Percentiles rank a stretch among this genome's conserved stretches.
Evolutionary conservation across 139 green algal genomes (phyloP).

Genomic region (Spirogloea muscicola): DNA sequence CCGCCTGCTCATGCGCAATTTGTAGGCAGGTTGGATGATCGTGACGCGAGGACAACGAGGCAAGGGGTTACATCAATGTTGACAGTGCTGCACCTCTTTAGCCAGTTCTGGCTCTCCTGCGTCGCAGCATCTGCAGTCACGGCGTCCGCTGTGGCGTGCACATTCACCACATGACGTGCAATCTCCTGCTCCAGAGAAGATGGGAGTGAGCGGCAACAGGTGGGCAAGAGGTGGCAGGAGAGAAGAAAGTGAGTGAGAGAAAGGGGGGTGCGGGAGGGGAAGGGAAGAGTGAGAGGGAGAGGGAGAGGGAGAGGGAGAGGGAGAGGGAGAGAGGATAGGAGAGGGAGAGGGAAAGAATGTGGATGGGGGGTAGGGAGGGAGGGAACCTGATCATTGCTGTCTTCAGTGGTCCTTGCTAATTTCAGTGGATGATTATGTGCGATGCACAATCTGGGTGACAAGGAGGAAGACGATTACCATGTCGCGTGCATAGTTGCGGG

Average conservation of each 20-base stretch:
- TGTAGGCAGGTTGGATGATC: too few species aligned
- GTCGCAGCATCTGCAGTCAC: slow-evolving; percentile 46
- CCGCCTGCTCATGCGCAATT: too few species aligned
- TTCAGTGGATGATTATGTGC: neutral
- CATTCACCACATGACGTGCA: slow-evolving; percentile 54
- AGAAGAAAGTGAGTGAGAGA: too few species aligned
- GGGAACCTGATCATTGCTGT: slow-evolving; percentile 14
- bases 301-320: neutral
- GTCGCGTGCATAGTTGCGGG: slow-evolving; percentile 53
- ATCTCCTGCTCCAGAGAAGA: slow-evolving; percentile 65
- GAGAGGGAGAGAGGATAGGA: neutral
- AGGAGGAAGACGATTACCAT: too few species aligned
- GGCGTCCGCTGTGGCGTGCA: slow-evolving; percentile 46
- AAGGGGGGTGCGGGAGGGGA: too few species aligned
- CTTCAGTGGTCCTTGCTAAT: neutral
- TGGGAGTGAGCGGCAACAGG: too few species aligned
- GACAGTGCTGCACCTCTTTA: slow-evolving; percentile 52
- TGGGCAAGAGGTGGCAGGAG: too few species aligned
- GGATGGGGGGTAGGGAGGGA: too few species aligned
- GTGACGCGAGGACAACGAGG: too few species aligned
- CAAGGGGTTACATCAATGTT: too few species aligned
- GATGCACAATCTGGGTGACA: neutral
- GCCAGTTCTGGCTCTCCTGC: slow-evolving; percentile 46
- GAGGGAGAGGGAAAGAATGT: too few species aligned
- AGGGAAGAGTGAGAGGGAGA: neutral